Evolutionary conservation across 2,329 filamentous ascomycete genomes (phyloP).

Genomic region (Bipolaris victoriae): DNA sequence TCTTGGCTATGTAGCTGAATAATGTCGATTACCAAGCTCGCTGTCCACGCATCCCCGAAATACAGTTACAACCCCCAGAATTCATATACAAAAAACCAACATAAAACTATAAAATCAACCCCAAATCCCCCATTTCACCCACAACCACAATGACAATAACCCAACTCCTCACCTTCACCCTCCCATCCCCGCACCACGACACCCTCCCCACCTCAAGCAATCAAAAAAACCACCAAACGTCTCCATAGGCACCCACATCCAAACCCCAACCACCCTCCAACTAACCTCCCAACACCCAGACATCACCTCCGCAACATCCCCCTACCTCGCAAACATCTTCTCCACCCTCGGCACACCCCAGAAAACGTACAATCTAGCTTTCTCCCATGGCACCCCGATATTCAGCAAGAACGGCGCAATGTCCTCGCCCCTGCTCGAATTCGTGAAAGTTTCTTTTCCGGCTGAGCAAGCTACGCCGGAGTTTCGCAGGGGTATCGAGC

Average conservation of each 20-base stretch:
- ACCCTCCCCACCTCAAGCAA: slow-evolving; percentile 9
- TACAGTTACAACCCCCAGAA: background rate
- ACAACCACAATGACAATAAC: slow-evolving; percentile 1
- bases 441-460: slow-evolving; percentile 6
- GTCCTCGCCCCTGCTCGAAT: slow-evolving; percentile 7
- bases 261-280: slow-evolving; percentile 2
- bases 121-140: too few relatives aligned
- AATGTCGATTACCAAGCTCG: background rate
- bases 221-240: slow-evolving; percentile 8
- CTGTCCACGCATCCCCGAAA: background rate
- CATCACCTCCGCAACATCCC: background rate
- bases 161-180: slow-evolving; percentile 9
- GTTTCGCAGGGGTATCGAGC: background rate
- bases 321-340: slow-evolving; percentile 2
- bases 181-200: background rate
- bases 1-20: background rate
- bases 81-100: background rate
- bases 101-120: background rate
- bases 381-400: background rate
- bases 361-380: slow-evolving; percentile 2
- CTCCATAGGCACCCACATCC: slow-evolving; percentile 2
- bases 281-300: slow-evolving; percentile 12
- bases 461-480: background rate
- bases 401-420: slow-evolving; percentile 3
- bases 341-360: slow-evolving; percentile 2